phyloP scores from a whole-genome alignment of 2,329 filamentous ascomycete species.

The Arthroderma sp. region DNA sequence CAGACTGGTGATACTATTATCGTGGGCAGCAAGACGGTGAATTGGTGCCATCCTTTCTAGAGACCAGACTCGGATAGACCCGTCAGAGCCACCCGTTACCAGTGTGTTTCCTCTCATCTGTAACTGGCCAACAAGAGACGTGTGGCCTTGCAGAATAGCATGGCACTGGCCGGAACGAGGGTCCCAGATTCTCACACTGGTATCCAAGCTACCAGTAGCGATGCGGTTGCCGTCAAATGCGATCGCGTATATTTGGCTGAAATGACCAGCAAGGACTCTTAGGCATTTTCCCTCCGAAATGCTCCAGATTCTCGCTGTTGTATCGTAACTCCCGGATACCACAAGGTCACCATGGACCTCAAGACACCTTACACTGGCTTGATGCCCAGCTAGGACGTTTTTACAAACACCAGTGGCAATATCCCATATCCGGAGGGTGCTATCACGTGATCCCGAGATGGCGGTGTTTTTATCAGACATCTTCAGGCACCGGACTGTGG shows the following conservation, averaged over 20 bases:
- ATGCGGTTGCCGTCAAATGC: slow-evolving; percentile 90
- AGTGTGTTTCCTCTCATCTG: slow-evolving; percentile 92
- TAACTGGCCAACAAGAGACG: slow-evolving; percentile 86
- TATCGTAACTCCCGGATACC: slow-evolving; percentile 97
- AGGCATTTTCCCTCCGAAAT: slow-evolving; percentile 90
- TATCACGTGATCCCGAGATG: slow-evolving; percentile 92
- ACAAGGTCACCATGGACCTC: slow-evolving; percentile 94
- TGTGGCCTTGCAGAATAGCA: slow-evolving; percentile 90
- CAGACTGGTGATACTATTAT: slow-evolving; percentile 94
- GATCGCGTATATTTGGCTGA: slow-evolving; percentile 97
- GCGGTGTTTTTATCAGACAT: slow-evolving; percentile 92
- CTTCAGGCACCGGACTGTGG: slow-evolving; percentile 90
- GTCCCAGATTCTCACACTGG: slow-evolving; percentile 95
- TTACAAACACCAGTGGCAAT: slow-evolving; percentile 86
- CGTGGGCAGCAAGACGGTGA: slow-evolving; percentile 86
- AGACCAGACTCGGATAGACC: slow-evolving; percentile 93
- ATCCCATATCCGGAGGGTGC: slow-evolving; percentile 90
- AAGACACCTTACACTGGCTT: slow-evolving; percentile 94
- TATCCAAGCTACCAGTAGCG: slow-evolving; percentile 90
- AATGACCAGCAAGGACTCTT: slow-evolving; percentile 81
- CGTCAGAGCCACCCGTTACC: slow-evolving; percentile 91
- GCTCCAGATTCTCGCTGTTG: slow-evolving; percentile 92
- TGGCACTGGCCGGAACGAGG: slow-evolving; percentile 73
- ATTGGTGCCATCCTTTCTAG: slow-evolving; percentile 81
- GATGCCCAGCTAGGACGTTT: slow-evolving; percentile 93